A percentile compares a stretch with the other conserved stretches of the same genome.
phyloP scores from a whole-genome alignment of 441 rosid genomes.

The Pelargonium hybrid region DNA sequence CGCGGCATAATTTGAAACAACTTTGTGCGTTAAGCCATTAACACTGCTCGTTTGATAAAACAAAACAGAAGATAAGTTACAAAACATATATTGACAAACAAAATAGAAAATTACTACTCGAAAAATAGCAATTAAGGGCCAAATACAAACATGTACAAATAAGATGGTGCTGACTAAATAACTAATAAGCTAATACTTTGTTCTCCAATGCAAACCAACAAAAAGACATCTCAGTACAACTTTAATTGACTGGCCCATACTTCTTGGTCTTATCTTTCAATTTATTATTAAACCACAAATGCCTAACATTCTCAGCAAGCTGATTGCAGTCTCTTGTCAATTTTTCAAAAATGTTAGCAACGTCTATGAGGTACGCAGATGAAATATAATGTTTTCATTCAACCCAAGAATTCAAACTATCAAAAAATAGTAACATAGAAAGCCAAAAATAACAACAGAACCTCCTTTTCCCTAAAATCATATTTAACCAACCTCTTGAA shows the following conservation, averaged over 20 bases:
- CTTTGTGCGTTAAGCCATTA: background rate
- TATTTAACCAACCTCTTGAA: conserved; percentile 44
- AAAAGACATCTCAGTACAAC: too few relatives aligned
- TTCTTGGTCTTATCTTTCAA: too few relatives aligned
- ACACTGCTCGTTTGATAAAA: background rate
- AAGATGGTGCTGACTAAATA: too few relatives aligned
- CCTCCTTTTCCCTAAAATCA: conserved; percentile 4
- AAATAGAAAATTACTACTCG: background rate
- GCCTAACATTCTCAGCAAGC: too few relatives aligned
- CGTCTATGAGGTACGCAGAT: background rate
- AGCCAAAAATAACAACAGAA: background rate
- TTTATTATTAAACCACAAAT: too few relatives aligned
- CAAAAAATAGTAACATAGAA: background rate
- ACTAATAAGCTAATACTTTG: too few relatives aligned
- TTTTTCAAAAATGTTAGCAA: too few relatives aligned
- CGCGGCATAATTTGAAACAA: background rate
- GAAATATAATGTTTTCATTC: background rate
- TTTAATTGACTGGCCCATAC: too few relatives aligned
- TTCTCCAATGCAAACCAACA: too few relatives aligned
- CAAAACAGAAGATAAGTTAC: background rate
- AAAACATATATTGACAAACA: background rate
- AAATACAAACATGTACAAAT: background rate
- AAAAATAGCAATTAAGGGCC: background rate
- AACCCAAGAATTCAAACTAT: background rate
- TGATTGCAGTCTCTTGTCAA: too few relatives aligned